A percentile compares a stretch with the other conserved stretches of the same genome.
These are phyloP conservation scores for Coniochaeta sp. DNA, from an alignment of 2,329 filamentous ascomycete genomes.

Conservation along the genomic window DNA sequence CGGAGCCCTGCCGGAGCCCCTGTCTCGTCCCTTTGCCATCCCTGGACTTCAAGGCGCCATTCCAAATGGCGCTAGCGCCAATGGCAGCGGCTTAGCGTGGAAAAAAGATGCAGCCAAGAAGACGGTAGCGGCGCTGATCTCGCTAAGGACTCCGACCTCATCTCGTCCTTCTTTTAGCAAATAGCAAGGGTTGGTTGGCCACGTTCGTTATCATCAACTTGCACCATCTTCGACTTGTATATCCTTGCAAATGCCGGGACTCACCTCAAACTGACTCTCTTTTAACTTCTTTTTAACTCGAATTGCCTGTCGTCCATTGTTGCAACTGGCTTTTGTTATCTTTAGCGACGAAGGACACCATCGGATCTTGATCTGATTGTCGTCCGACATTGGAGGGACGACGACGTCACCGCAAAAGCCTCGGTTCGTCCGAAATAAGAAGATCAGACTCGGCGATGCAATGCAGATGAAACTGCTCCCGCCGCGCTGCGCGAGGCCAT, in stretches of 20 bases:
- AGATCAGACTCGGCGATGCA: constrained; percentile 5
- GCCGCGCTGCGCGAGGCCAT: constrained; percentile 10
- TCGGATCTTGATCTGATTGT: neutral
- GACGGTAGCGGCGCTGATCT: neutral
- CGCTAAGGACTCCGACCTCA: neutral
- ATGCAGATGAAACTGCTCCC: constrained; percentile 10
- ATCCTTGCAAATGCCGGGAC: too few species aligned
- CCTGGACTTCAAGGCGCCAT: too few species aligned
- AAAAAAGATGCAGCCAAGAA: neutral
- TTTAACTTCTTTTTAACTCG: neutral
- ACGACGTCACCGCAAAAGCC: neutral
- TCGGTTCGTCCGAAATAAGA: neutral
- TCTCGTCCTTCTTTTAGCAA: neutral
- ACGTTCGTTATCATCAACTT: neutral
- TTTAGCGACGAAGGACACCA: neutral
- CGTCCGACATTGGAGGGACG: neutral
- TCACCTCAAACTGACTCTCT: too few species aligned
- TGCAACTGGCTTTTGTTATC: neutral
- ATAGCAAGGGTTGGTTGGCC: too few species aligned
- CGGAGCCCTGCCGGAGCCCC: neutral
- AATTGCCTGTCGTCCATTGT: neutral
- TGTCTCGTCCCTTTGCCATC: too few species aligned
- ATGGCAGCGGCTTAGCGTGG: too few species aligned
- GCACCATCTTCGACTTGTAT: neutral
- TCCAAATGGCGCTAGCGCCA: neutral